These are phyloP conservation scores for Termitomyces titanicus DNA, from an alignment of 768 basidiomycete genomes.

Conservation along the genomic window DNA sequence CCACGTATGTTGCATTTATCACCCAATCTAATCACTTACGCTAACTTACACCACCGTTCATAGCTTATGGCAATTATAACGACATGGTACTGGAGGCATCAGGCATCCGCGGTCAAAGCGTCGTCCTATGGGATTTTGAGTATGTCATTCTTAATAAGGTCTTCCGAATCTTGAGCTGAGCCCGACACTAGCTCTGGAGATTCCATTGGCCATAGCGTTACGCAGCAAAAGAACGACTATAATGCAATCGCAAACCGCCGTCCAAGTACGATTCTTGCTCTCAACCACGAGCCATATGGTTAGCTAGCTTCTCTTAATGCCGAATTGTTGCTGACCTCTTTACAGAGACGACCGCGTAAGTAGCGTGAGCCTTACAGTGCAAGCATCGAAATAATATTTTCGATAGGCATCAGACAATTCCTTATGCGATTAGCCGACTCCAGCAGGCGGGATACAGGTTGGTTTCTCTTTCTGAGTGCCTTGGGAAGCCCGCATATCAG, in stretches of 20 bases:
- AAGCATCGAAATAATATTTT: not conserved
- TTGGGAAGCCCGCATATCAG: slow-evolving; percentile 34
- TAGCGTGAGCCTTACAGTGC: not conserved
- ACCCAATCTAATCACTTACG: not conserved
- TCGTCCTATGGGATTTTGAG: slow-evolving; percentile 38
- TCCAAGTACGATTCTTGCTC: slow-evolving; percentile 33
- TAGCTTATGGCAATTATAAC: slow-evolving; percentile 22
- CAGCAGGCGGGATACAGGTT: slow-evolving; percentile 37
- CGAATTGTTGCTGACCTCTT: not conserved
- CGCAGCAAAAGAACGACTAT: slow-evolving; percentile 27
- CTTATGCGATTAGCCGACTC: slow-evolving; percentile 34
- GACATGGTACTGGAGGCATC: slow-evolving; percentile 18
- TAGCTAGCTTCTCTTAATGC: slow-evolving; percentile 4
- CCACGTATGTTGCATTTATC: slow-evolving; percentile 17
- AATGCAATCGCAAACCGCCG: slow-evolving; percentile 21
- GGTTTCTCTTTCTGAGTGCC: slow-evolving; percentile 41
- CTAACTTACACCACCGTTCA: not conserved
- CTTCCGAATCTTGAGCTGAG: not conserved
- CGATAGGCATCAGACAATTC: slow-evolving; percentile 30
- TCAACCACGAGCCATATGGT: slow-evolving; percentile 38
- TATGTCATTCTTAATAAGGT: slow-evolving; percentile 2
- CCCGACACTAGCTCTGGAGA: slow-evolving; percentile 31
- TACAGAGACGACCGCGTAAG: slow-evolving; percentile 23
- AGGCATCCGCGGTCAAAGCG: slow-evolving; percentile 12
- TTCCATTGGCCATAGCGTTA: slow-evolving; percentile 26